Base-by-base conservation (phyloP, 495 filamentous ascomycete species). In the Trichoderma reesei region DNA sequence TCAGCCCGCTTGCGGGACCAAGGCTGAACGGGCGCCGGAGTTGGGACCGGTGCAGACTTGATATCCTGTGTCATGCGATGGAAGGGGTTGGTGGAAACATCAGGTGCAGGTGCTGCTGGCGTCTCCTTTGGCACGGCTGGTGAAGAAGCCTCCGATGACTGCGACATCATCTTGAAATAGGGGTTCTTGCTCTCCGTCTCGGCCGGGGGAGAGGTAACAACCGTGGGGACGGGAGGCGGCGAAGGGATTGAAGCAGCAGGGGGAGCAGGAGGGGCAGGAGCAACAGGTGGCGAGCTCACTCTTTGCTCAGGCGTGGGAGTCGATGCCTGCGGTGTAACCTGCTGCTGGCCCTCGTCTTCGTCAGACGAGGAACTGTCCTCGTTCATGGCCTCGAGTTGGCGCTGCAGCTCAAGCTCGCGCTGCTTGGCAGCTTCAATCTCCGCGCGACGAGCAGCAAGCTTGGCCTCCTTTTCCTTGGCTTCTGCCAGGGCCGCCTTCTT, bases 51-150 rank as follows among this genome's bases (percentile, higher is more conserved):
- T 60, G 70, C 34, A 62, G 80, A 71, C 20, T 77, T 72, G 37
- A 77, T 72, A 65, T 87, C 76, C 66, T 86, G 88, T 14, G 87
- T 83, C 59, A 96, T 79, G 59, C 92, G 90, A 75, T 94, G 91
- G 85, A 98, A 98, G n/a, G 94, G 94, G 69, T 98, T 98, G 41
- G 88, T 95, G 31, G 90, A 91, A 42, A 83, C 76, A 60, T 86
- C 83, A 9, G 76, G 70, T 20, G 80, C 73, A 44, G 74, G 65
- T 13, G 81, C 65, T 41, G 78, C 69, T n/a, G n/a, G n/a, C 33
- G 77, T 72, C n/a, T 79, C 72, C 14, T 76, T 74, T 37, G 76
- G 61, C 5, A 76, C 71, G 33, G 77, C 65, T 39, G 79, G 72
- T 5, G 81, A 75, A 9, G 80, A 75, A 16, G 76, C 67, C 59